Evolutionary conservation across 73 alveolate genomes (phyloP).

Genomic region (Blepharisma japonicum): DNA sequence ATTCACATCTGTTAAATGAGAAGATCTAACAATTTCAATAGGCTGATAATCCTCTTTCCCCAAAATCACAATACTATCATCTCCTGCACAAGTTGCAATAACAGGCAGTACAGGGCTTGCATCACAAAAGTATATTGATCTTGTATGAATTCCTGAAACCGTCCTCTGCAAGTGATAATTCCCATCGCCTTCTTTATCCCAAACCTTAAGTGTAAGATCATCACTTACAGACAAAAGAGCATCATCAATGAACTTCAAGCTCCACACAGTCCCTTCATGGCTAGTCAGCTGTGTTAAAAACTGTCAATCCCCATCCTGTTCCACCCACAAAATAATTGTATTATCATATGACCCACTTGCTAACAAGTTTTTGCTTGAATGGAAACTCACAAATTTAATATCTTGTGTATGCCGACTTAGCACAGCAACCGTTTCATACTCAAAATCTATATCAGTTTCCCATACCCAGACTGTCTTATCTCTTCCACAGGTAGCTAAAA

Average conservation of each 20-base stretch:
- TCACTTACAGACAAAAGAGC: slow-evolving; percentile 57
- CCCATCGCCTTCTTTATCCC: slow-evolving; percentile 48
- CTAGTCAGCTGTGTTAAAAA: slow-evolving; percentile 59
- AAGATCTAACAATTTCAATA: slow-evolving; percentile 38
- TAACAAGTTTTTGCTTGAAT: slow-evolving; percentile 59
- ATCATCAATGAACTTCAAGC: slow-evolving; percentile 31
- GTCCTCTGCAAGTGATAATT: slow-evolving; percentile 43
- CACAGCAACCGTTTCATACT: slow-evolving; percentile 81
- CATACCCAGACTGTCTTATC: slow-evolving; percentile 95
- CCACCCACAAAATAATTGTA: slow-evolving; percentile 78
- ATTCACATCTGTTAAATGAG: slow-evolving; percentile 83
- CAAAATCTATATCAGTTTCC: slow-evolving; percentile 75
- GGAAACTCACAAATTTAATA: slow-evolving; percentile 90
- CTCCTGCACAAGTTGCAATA: slow-evolving; percentile 64
- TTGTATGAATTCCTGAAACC: slow-evolving; percentile 64
- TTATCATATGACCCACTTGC: slow-evolving; percentile 86
- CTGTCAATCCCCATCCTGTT: slow-evolving; percentile 80
- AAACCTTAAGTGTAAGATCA: slow-evolving; percentile 75
- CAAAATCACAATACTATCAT: slow-evolving; percentile 70
- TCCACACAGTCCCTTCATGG: slow-evolving; percentile 95
- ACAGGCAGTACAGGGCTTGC: slow-evolving; percentile 63
- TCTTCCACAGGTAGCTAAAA: slow-evolving; percentile 90
- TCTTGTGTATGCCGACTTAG: slow-evolving; percentile 90
- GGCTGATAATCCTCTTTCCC: slow-evolving; percentile 54
- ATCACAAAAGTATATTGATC: slow-evolving; percentile 83